A percentile compares a stretch with the other conserved stretches of the same genome.
Conservation (phyloP, 2,329 filamentous ascomycete species). For the Zelopaecilomyces penicillatus region DNA sequence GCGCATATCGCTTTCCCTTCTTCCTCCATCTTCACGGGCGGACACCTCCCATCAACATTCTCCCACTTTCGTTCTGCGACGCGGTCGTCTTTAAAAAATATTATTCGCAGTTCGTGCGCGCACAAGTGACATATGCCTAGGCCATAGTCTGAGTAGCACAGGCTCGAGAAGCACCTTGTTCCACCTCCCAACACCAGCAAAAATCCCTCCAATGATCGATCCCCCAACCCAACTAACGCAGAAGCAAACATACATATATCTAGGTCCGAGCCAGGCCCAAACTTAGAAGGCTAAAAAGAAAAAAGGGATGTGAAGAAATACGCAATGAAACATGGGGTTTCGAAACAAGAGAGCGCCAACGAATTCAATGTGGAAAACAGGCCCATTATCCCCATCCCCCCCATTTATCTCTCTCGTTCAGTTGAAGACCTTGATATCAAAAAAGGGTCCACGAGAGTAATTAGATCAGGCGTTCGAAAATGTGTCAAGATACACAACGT, state of each 20-base stretch:
- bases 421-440: constrained; percentile 4
- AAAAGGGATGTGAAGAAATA: constrained; percentile 1
- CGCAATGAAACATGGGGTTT: no score
- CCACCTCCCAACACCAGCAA: constrained; percentile 7
- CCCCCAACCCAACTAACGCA: constrained; percentile 7
- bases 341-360: not conserved
- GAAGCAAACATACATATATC: constrained; percentile 4
- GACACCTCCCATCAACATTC: not conserved
- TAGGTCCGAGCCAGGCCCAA: constrained; percentile 2
- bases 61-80: not conserved
- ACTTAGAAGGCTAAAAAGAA: constrained; percentile 5
- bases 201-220: constrained; percentile 6
- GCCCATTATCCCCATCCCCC: constrained; percentile 6
- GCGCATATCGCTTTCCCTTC: not conserved
- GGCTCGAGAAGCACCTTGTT: constrained; percentile 4
- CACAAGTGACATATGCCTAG: constrained; percentile 1
- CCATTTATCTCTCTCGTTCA: constrained; percentile 8
- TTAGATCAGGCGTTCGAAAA: constrained; percentile 3
- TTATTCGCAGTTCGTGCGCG: constrained; percentile 1
- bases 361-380: not conserved
- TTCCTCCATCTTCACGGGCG: not conserved
- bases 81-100: not conserved
- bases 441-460: not conserved
- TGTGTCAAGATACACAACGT: not conserved
- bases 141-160: constrained; percentile 2